phyloP scores from a whole-genome alignment of 257 asterid species.

The Echites panduratus region DNA sequence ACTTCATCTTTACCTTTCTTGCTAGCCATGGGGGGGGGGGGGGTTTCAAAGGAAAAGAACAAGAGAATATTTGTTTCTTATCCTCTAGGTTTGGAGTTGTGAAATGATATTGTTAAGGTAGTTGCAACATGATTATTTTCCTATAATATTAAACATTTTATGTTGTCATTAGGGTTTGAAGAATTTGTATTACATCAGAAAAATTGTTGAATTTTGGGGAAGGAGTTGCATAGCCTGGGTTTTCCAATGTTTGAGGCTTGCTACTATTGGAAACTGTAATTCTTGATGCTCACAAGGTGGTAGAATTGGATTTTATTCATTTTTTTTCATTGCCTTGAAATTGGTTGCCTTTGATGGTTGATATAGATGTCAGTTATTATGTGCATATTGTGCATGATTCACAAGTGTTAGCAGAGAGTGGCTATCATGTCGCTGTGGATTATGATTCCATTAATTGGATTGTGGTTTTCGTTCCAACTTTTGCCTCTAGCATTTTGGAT shows the following conservation, averaged over 20 bases:
- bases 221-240: slow-evolving; percentile 32
- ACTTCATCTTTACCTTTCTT: background rate
- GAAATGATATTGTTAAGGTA: slow-evolving; percentile 27
- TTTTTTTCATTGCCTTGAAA: background rate
- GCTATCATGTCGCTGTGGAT: slow-evolving; percentile 99
- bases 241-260: slow-evolving; percentile 24
- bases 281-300: slow-evolving; percentile 7
- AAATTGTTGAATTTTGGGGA: slow-evolving; percentile 11
- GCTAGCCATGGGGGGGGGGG: no score
- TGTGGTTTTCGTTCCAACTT: slow-evolving; percentile 93
- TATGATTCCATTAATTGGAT: slow-evolving; percentile 89
- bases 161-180: slow-evolving; percentile 49
- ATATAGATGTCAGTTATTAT: slow-evolving; percentile 55
- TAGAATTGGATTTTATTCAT: slow-evolving; percentile 11
- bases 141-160: slow-evolving; percentile 33
- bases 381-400: slow-evolving; percentile 97
- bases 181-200: slow-evolving; percentile 33
- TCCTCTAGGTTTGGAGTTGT: slow-evolving; percentile 51
- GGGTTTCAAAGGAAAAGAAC: slow-evolving; percentile 8
- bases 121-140: slow-evolving; percentile 15
- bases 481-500: slow-evolving; percentile 90
- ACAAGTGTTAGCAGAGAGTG: slow-evolving; percentile 88
- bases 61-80: slow-evolving; percentile 57
- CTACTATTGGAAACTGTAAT: no score
- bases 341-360: slow-evolving; percentile 9